Conservation (phyloP, 192 early-diverging fungal genomes). For the Mortierella antarctica region DNA sequence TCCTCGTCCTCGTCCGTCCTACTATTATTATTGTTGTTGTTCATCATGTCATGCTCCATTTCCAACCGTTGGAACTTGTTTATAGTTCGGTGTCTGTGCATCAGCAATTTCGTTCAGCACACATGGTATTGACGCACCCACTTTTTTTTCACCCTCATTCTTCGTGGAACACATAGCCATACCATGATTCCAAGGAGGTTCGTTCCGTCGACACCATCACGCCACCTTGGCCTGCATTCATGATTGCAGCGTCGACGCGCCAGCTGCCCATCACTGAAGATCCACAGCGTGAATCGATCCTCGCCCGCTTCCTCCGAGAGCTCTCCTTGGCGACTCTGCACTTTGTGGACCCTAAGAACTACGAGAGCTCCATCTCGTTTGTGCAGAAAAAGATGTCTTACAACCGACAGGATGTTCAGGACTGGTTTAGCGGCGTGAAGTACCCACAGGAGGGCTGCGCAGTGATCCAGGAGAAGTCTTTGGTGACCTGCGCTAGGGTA, state of each 20-base stretch:
- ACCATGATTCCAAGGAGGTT: slow-evolving; percentile 77
- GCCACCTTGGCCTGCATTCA: slow-evolving; percentile 93
- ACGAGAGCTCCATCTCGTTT: slow-evolving; percentile 57
- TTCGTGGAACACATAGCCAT: slow-evolving; percentile 47
- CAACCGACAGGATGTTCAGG: slow-evolving; percentile 64
- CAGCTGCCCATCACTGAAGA: slow-evolving; percentile 38
- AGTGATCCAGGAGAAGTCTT: slow-evolving; percentile 51
- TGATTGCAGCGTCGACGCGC: slow-evolving; percentile 74
- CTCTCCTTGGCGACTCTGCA: slow-evolving; percentile 54
- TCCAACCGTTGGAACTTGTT: no score
- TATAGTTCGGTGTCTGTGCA: slow-evolving; percentile 3
- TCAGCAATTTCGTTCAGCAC: not conserved
- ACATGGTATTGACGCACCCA: not conserved
- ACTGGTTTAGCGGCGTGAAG: slow-evolving; percentile 72
- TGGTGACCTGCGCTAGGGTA: slow-evolving; percentile 61
- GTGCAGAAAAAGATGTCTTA: slow-evolving; percentile 66
- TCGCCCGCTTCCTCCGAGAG: slow-evolving; percentile 41
- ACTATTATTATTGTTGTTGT: no score
- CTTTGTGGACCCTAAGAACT: slow-evolving; percentile 58
- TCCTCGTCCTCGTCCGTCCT: no score
- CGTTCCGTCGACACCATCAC: slow-evolving; percentile 79
- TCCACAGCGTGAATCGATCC: slow-evolving; percentile 29
- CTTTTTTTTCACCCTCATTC: not conserved
- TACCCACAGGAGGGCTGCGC: slow-evolving; percentile 59
- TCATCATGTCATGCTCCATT: no score